Base-by-base conservation (phyloP, 495 filamentous ascomycete species). In the Tirmania nivea region DNA sequence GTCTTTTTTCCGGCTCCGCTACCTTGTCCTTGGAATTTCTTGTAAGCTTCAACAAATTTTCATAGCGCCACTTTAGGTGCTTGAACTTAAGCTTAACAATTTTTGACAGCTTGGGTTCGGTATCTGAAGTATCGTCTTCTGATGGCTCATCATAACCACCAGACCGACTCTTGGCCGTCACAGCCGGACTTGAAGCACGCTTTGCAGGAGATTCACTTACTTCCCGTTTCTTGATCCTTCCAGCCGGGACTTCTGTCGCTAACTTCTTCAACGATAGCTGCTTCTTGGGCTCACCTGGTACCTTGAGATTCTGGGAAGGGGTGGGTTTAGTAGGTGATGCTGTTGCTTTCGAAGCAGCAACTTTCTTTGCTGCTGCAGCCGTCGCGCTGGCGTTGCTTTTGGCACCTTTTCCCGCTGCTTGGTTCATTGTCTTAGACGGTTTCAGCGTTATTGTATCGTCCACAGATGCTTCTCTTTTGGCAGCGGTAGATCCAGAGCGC, bases 1-100 rank as follows among this genome's bases (percentile, higher is more conserved):
- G 39, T 19, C 39, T 45, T 19, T 45, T 45, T 8, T 45, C 39
- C 1, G 39, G 14, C 12, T 45, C 39, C 17, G 39, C 12, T 14
- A 19, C 14, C 39, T 19, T 45, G 3, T 45, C 39, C 39, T 45
- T 45, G 12, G 17, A 14, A 45, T 14, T 14, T 19, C 17, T 45
- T 53, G 52, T 54, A 17, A 64, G 42, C 25, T 54, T 54, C n/a
- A 60, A 14, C n/a, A 64, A 52, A 37, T 39, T 56, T 48, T 37
- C 50, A 48, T 64, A 55, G 55, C 59, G 50, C 20, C 59, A 58
- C 35, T 50, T 47, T 51, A 56, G 51, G 45, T 61, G 58, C 20
- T 52, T 57, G 42, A 61, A 64, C 48, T 55, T 58, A 10, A 64
- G 21, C 25, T 58, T 60, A n/a, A 64, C 61, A 35, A 64, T 51